phyloP scores from a whole-genome alignment of 495 filamentous ascomycete species.

The Penicillium herquei region DNA sequence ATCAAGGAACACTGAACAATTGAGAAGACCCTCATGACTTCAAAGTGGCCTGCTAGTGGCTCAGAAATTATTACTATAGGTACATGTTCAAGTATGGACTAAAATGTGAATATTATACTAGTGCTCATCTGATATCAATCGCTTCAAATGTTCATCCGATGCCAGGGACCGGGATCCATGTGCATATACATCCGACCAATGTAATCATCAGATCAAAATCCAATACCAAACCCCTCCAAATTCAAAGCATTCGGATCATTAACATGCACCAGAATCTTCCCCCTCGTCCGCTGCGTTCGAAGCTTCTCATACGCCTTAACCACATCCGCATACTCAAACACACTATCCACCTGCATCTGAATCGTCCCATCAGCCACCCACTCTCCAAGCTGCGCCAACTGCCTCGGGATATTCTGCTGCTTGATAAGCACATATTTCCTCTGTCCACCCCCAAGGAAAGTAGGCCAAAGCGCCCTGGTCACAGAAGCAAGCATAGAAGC shows the following conservation, averaged over 20 bases:
- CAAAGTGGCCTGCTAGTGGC: too few species aligned
- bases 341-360: conserved; percentile 57
- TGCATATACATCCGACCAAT: too few species aligned
- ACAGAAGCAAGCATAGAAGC: conserved; percentile 22
- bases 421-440: conserved; percentile 48
- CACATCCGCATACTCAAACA: conserved; percentile 60
- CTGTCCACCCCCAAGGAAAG: conserved; percentile 64
- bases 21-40: too few species aligned
- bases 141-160: too few species aligned
- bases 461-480: conserved; percentile 44
- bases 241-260: not conserved
- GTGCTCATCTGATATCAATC: too few species aligned
- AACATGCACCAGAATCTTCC: conserved; percentile 69
- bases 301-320: conserved; percentile 63
- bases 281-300: conserved; percentile 58
- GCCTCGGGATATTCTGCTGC: conserved; percentile 37
- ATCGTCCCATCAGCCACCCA: conserved; percentile 64
- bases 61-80: too few species aligned
- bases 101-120: too few species aligned
- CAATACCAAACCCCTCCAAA: conserved; percentile 7
- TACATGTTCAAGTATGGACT: too few species aligned
- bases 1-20: too few species aligned
- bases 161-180: too few species aligned
- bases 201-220: not conserved
- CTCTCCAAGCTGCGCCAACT: conserved; percentile 53